Evolutionary conservation across 441 rosid genomes (phyloP), one percentile per base, ranked within the genome.

Genomic region (Gossypium gossypioides): DNA sequence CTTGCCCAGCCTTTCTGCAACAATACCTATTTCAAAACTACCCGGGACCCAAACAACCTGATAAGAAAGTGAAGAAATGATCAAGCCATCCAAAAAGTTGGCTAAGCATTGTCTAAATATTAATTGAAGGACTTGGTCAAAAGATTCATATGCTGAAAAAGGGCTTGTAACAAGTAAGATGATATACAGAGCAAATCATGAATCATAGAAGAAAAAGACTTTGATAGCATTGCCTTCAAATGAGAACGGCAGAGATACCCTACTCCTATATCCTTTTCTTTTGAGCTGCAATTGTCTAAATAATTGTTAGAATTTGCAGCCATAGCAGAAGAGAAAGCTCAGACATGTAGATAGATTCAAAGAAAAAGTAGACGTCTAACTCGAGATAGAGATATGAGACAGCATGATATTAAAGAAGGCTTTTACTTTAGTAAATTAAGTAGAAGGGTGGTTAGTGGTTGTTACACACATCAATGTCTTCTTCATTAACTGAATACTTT

Each of bases 1-100:
- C 78, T 87, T 92, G 65, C 94, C 97, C 3, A 95, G 90, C 74
- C 73, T 86, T 66, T 92, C 82, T 0, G 99, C 97, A 71, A 80
- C 93, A 81, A 89, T 52, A 0, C 91, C 97, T n/a, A 92, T 87
- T 84, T 94, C 99, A 42, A 65, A 63, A 63, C 18, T 9, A 19
- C 68, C 68, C 0, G 68, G 68, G 32, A 63, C 68, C 68, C 68
- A 63, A 5, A 63, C 32, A 40, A 63, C 18, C 68, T 63, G 52
- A 63, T 40, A 63, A 63, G 51, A 40, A 40, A 4, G 52, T 63
- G 68, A 63, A 4, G 29, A 63, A 19, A 40, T 19, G 52, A 63
- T 40, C 52, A 40, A 40, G 16, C 29, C 4, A 63, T 40, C 4
- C 18, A 3, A 62, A 15, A 9, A 62, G 48, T 62, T 19, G 4